A percentile compares a stretch with the other conserved stretches of the same genome.
These are phyloP conservation scores for Diplogelasinospora grovesii DNA, from an alignment of 495 filamentous ascomycete genomes.

Conservation along the genomic window DNA sequence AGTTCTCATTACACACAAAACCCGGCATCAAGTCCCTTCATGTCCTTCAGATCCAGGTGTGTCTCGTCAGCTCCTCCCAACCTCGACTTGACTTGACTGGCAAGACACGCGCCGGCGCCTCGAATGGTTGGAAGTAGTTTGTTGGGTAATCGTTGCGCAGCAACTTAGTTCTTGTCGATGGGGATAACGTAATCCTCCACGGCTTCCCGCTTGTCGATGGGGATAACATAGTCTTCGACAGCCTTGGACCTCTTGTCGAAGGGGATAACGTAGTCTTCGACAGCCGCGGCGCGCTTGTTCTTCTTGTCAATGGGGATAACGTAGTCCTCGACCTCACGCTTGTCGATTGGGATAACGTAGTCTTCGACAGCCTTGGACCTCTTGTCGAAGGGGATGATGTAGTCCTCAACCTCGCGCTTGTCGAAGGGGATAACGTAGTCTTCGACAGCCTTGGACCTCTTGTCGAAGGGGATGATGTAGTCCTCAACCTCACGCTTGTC, in stretches of 20 bases:
- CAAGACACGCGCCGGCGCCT: too few relatives aligned
- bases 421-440: neutral
- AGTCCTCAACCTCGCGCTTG: neutral
- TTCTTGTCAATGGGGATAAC: neutral
- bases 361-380: neutral
- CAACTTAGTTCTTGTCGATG: neutral
- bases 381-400: neutral
- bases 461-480: neutral
- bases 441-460: neutral
- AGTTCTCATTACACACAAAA: too few relatives aligned
- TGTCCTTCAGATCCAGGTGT: too few relatives aligned
- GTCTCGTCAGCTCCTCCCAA: too few relatives aligned
- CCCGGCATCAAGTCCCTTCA: too few relatives aligned
- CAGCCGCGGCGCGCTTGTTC: too few relatives aligned
- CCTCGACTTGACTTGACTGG: too few relatives aligned
- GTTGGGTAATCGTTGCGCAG: too few relatives aligned
- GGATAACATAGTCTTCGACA: constrained; percentile 1
- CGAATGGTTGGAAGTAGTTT: too few relatives aligned
- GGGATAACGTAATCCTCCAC: neutral
- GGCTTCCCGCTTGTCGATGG: neutral
- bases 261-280: neutral
- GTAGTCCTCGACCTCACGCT: neutral
- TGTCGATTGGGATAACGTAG: neutral
- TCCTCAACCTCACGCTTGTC: constrained; percentile 1
- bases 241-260: neutral